Percentiles rank a stretch among this genome's conserved stretches.
Evolutionary conservation across 768 basidiomycete genomes (phyloP).

Genomic region (Daedaleopsis sinensis): DNA sequence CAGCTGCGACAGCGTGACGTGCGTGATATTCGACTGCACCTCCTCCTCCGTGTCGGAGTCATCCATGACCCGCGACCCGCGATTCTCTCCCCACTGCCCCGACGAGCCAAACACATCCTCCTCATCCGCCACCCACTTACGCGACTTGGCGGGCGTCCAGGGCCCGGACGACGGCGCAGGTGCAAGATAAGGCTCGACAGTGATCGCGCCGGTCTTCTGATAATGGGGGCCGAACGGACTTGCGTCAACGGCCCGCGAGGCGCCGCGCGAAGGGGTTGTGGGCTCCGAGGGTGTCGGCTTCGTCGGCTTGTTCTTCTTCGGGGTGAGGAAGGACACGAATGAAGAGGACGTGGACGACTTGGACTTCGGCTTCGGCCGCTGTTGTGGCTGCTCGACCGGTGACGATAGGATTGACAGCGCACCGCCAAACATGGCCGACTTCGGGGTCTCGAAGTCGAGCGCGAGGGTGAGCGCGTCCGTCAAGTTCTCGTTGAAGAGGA

Average conservation of each 20-base stretch:
- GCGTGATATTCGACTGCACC: constrained; percentile 34
- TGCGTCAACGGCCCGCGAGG: constrained; percentile 50
- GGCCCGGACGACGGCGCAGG: constrained; percentile 58
- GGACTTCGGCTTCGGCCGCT: constrained; percentile 38
- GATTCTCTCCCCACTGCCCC: constrained; percentile 44
- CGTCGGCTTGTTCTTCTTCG: constrained; percentile 63
- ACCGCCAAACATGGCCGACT: constrained; percentile 32
- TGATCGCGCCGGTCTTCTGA: constrained; percentile 69
- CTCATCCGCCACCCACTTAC: constrained; percentile 59
- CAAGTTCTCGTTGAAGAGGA: constrained; percentile 90
- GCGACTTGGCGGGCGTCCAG: constrained; percentile 62
- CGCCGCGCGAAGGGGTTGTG: constrained; percentile 47
- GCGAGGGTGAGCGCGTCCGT: constrained; percentile 83
- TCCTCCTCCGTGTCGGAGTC: constrained; percentile 36
- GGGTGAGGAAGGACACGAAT: constrained; percentile 78
- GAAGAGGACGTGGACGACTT: constrained; percentile 58
- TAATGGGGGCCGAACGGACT: constrained; percentile 90
- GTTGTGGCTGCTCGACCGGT: constrained; percentile 30
- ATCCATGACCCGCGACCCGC: constrained; percentile 24
- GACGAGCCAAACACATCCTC: constrained; percentile 71
- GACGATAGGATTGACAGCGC: constrained; percentile 24
- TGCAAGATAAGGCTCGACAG: constrained; percentile 70
- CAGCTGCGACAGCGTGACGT: constrained; percentile 77
- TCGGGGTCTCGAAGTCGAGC: constrained; percentile 55
- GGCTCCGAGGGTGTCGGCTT: constrained; percentile 41